Evolutionary conservation across 1,284 basidiomycete species (phyloP).

Genomic region (Trichosporon ovoides): DNA sequence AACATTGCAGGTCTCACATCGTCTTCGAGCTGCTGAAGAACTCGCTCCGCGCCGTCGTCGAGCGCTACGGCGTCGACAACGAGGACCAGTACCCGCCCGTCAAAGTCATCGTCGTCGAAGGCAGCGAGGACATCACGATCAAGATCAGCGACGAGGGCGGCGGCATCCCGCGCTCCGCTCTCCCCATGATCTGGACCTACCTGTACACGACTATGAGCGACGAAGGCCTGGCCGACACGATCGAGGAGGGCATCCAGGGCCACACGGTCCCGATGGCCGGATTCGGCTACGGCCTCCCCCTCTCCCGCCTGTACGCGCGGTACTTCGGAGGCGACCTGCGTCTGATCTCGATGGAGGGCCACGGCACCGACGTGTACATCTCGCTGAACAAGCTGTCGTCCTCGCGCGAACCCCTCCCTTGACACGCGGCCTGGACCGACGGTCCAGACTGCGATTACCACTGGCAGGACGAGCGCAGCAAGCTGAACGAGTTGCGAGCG

Average conservation of each 20-base stretch:
- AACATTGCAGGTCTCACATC: slow-evolving; percentile 64
- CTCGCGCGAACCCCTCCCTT: slow-evolving; percentile 23
- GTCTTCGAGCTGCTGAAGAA: slow-evolving; percentile 99
- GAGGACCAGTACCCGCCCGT: slow-evolving; percentile 85
- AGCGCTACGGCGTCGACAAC: slow-evolving; percentile 71
- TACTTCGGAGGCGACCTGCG: slow-evolving; percentile 78
- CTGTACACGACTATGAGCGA: slow-evolving; percentile 96
- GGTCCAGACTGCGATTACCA: not conserved
- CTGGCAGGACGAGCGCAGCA: not conserved
- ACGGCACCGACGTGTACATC: slow-evolving; percentile 36
- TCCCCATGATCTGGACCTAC: slow-evolving; percentile 93
- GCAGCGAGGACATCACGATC: slow-evolving; percentile 91
- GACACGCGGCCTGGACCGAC: not conserved
- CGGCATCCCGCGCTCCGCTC: slow-evolving; percentile 87
- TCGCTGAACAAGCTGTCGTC: slow-evolving; percentile 46
- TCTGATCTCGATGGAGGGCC: slow-evolving; percentile 93
- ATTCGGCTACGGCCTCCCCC: slow-evolving; percentile 81
- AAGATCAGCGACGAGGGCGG: slow-evolving; percentile 97
- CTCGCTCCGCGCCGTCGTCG: slow-evolving; percentile 92
- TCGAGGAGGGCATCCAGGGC: slow-evolving; percentile 68
- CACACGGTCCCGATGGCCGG: slow-evolving; percentile 99
- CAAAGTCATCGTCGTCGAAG: slow-evolving; percentile 94
- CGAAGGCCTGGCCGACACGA: slow-evolving; percentile 77
- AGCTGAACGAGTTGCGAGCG: too few relatives aligned
- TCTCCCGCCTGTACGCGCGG: slow-evolving; percentile 71